Evolutionary conservation across 2,329 filamentous ascomycete species (phyloP).

Genomic region (Pseudogymnoascus sp.): DNA sequence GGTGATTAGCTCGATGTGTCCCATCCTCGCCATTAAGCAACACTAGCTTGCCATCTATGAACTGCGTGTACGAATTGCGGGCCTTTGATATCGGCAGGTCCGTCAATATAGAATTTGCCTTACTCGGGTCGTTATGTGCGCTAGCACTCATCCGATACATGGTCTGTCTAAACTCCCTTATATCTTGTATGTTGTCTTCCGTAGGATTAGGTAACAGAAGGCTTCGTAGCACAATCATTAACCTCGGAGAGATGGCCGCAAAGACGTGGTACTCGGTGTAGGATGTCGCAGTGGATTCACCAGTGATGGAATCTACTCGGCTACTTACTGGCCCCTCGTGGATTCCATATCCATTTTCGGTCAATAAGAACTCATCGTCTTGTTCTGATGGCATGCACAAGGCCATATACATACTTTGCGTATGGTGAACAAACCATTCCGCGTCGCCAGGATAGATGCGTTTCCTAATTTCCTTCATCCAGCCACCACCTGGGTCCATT

Average conservation of each 20-base stretch:
- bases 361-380: slow-evolving; percentile 28
- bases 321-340: slow-evolving; percentile 22
- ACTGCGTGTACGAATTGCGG: slow-evolving; percentile 21
- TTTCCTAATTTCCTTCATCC: slow-evolving; percentile 23
- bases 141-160: neutral
- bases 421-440: slow-evolving; percentile 23
- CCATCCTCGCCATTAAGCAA: slow-evolving; percentile 14
- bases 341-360: slow-evolving; percentile 27
- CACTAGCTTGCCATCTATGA: slow-evolving; percentile 18
- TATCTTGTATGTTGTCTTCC: slow-evolving; percentile 13
- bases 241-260: slow-evolving; percentile 17
- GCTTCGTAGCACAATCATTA: slow-evolving; percentile 21
- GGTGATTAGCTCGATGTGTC: slow-evolving; percentile 14
- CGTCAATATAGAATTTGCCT: slow-evolving; percentile 17
- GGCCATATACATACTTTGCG: slow-evolving; percentile 23
- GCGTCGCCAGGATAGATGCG: slow-evolving; percentile 26
- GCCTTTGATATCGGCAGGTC: slow-evolving; percentile 26
- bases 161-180: neutral
- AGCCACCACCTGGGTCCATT: slow-evolving; percentile 23
- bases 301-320: neutral
- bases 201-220: slow-evolving; percentile 15
- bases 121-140: slow-evolving; percentile 13
- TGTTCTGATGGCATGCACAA: slow-evolving; percentile 23
- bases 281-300: neutral
- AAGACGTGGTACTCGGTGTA: slow-evolving; percentile 18